Percentiles rank a stretch among this genome's conserved stretches.
These are phyloP conservation scores for Gastroboletus turbinatus DNA, from an alignment of 1,284 basidiomycete genomes.

Conservation along the genomic window DNA sequence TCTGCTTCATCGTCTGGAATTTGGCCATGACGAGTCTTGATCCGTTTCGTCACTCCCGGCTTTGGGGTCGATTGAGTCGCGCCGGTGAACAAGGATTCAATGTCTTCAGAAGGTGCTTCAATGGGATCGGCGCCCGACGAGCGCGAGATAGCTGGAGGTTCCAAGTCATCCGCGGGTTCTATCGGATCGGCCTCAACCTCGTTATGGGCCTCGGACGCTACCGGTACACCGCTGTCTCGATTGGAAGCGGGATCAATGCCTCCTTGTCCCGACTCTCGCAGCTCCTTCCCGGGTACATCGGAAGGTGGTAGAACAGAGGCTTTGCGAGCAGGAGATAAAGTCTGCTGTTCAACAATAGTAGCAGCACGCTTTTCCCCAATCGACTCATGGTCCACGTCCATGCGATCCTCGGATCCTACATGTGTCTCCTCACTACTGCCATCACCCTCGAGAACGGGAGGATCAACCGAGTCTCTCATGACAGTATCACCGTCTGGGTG, in stretches of 20 bases:
- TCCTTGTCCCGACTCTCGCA: background rate
- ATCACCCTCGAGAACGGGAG: background rate
- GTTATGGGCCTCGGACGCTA: background rate
- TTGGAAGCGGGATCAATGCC: background rate
- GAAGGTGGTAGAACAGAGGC: background rate
- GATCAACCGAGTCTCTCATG: slow-evolving; percentile 5
- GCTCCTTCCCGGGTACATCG: background rate
- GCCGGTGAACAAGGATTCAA: background rate
- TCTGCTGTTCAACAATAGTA: background rate
- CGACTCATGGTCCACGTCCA: slow-evolving; percentile 15
- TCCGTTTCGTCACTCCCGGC: slow-evolving; percentile 34
- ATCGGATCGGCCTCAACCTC: slow-evolving; percentile 32
- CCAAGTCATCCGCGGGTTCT: slow-evolving; percentile 34
- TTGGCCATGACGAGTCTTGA: slow-evolving; percentile 39
- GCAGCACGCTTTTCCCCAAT: slow-evolving; percentile 3
- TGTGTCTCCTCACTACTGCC: slow-evolving; percentile 22
- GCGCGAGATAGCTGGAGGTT: slow-evolving; percentile 1
- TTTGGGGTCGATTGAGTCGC: slow-evolving; percentile 23
- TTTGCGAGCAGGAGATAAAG: background rate
- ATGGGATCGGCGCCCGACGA: slow-evolving; percentile 27
- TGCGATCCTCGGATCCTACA: slow-evolving; percentile 20
- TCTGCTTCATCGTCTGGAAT: slow-evolving; percentile 19
- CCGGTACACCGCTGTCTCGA: background rate
- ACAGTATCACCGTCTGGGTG: background rate
- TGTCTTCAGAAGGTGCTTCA: slow-evolving; percentile 21